Evolutionary conservation across 306 rosid species (phyloP), one percentile per base, ranked within the genome.

Genomic region (Lithocarpus polystachyus): DNA sequence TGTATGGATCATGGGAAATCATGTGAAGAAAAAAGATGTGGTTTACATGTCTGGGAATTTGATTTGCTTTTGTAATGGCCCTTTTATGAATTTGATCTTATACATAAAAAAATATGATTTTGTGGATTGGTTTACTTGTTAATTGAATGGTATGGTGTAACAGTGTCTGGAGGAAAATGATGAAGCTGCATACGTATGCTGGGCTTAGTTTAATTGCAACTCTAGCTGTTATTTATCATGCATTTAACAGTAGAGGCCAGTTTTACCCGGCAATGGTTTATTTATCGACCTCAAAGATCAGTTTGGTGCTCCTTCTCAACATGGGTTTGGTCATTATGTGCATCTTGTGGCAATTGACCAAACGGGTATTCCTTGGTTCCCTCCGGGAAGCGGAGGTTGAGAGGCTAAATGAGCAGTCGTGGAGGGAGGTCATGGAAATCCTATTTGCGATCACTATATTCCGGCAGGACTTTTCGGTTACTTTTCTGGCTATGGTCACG

Each of bases 381-480:
- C 97, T 96, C 26, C 89, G 99, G n/a, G 99, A 96, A 85, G 98
- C 99, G 0, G 99, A 96, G 93, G 92, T 96, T 2, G 99, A 96
- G 92, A 91, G 98, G 91, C 96, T 96, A 62, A 96, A 96, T 56
- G 99, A 96, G 85, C 99, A 96, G 48, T 96, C 96, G 0, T 96
- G 99, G 99, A 91, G 98, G 86, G 99, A 96, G 82, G 89, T 96
- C 82, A 96, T 91, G 99, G 99, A 96, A 77, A 96, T 96, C 68
- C 94, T 96, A 40, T 96, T 96, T 86, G 98, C 98, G 7, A 91
- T 96, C 45, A 96, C 99, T 51, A 93, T 96, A 69, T 96, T 96
- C 83, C 81, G 99, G 85, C 99, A 96, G 90, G 98, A 96, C 37
- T 93, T 96, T 78, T 96, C 99, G 3, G 97, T 96, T 65, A 84